These are phyloP conservation scores for Cystobasidium ongulense DNA, from an alignment of 768 basidiomycete species.

Conservation along the genomic window DNA sequence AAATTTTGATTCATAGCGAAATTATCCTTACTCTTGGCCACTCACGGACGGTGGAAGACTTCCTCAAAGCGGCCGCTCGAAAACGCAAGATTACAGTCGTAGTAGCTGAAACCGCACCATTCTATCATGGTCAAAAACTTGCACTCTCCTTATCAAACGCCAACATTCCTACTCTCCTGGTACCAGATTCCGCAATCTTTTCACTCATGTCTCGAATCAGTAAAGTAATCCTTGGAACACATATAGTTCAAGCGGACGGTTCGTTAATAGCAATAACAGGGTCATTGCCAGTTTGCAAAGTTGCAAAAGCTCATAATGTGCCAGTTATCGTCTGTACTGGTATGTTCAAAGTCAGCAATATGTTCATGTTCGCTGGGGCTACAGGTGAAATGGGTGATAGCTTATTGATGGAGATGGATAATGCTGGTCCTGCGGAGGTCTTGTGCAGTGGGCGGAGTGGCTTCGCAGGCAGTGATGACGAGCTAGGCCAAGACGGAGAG, in stretches of 20 bases:
- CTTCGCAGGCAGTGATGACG: constrained; percentile 54
- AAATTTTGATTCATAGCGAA: constrained; percentile 54
- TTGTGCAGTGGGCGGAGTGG: constrained; percentile 45
- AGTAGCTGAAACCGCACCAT: constrained; percentile 88
- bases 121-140: constrained; percentile 78
- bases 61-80: constrained; percentile 81
- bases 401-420: constrained; percentile 54
- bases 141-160: constrained; percentile 68
- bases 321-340: constrained; percentile 81
- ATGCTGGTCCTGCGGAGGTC: constrained; percentile 53
- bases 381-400: constrained; percentile 55
- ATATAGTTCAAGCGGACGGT: constrained; percentile 92
- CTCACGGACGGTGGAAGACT: constrained; percentile 86
- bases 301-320: constrained; percentile 64
- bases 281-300: constrained; percentile 61
- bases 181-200: constrained; percentile 91
- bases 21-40: constrained; percentile 90
- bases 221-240: constrained; percentile 89
- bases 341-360: constrained; percentile 88
- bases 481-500: constrained; percentile 51
- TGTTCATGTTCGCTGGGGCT: constrained; percentile 65
- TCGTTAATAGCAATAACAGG: constrained; percentile 81
- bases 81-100: constrained; percentile 90
- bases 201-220: constrained; percentile 94
- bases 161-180: constrained; percentile 87